Conservation (phyloP, 805 yeast species). For the Lipomyces yamadae region DNA sequence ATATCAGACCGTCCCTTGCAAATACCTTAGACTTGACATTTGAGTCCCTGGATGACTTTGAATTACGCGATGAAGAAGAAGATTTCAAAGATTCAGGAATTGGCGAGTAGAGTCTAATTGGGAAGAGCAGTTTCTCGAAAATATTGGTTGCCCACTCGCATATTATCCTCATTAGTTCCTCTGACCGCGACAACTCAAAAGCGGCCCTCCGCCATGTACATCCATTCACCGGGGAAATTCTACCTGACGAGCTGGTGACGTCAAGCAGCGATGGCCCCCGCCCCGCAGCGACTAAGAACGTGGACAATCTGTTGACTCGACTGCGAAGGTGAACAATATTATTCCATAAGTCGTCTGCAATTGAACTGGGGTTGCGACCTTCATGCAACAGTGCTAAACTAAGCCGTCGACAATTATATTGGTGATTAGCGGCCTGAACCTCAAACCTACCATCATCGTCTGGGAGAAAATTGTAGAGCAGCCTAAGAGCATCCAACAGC, state of each 20-base stretch:
- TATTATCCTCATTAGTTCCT: neutral
- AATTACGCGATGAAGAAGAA: neutral
- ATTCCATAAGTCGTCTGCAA: constrained; percentile 3
- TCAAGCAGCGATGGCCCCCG: neutral
- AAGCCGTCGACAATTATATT: neutral
- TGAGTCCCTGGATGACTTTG: neutral
- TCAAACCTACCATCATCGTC: neutral
- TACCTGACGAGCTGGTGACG: neutral
- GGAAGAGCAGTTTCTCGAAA: neutral
- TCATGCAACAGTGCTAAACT: neutral
- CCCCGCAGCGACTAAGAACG: neutral
- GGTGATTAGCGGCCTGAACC: neutral
- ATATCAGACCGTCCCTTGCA: neutral
- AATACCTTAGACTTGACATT: neutral
- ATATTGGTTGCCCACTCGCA: neutral
- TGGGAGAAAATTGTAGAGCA: neutral
- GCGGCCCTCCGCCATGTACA: neutral
- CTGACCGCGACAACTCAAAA: neutral
- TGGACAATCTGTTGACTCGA: neutral
- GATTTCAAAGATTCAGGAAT: neutral
- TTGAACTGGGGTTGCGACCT: neutral
- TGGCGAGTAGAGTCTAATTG: neutral
- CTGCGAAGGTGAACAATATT: neutral
- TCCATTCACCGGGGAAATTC: neutral
- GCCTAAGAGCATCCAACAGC: neutral